Evolutionary conservation across 176 grass and related monocot species (phyloP), one percentile per base, ranked within the genome.

Genomic region (Calamus simplicifolius): DNA sequence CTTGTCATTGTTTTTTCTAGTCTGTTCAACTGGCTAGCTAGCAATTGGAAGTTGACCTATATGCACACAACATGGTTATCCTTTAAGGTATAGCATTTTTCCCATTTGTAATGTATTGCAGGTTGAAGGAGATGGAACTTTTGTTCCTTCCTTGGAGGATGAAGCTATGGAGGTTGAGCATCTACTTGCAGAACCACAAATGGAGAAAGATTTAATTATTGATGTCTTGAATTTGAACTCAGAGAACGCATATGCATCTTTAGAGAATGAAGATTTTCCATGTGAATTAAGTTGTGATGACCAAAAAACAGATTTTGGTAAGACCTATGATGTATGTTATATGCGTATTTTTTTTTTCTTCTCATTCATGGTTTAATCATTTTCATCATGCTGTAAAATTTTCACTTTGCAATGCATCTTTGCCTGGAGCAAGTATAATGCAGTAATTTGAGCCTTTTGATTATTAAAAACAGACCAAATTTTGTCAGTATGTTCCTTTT

Each of bases 271-370:
- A 25, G 58, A 73, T 52, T 63, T 62, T 61, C 17, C 50, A 53
- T 43, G 19, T 16, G 3, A 49, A 16, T 19, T 30, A 48, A 49
- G 29, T 51, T 51, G 28, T 15, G 14, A 16, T 19, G 18, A 59
- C 43, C 50, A 35, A n/a, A 72, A 38, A 54, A 48, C 28, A 54
- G 50, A 62, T 73, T 62, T 54, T 51, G 49, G 70, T 73, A 73
- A 2, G 4, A 43, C 35, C 35, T 43, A 43, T 43, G 31, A 43
- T n/a, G 52, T 5, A 29, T 71, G 16, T 26, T 31, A 30, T 51
- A 6, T 56, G 10, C 10, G 4, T 26, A 25, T 56, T 69, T 50
- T 13, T 16, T 6, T 58, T 51, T 17, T 59, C 4, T 50, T 18
- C 4, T 18, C 13, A 16, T 19, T 70, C 18, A 56, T 50, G 56